Evolutionary conservation across 371 early-diverging fungal species (phyloP), one percentile per base, ranked within the genome.

Genomic region (Mortierella sp.): DNA sequence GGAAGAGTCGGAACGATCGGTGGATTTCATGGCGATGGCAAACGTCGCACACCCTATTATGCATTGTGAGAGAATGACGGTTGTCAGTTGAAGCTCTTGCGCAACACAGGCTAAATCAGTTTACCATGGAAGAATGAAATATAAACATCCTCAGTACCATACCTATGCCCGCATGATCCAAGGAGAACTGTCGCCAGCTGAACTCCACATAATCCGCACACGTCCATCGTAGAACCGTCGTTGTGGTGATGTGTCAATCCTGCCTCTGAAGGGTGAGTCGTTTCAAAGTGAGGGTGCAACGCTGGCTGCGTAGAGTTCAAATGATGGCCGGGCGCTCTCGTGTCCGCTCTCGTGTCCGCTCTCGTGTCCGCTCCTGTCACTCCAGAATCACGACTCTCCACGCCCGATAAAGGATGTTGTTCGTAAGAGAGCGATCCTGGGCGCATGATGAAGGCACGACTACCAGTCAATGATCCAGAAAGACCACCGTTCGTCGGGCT

Each of bases 1-100:
- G 79, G 55, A 73, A 67, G 8, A 79, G 70, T n/a, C 73, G 45
- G 55, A 76, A 10, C 6, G 79, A 68, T 10, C 73, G 79, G 34
- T 83, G 76, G 24, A 64, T 83, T 63, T 83, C 84, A 24, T 83
- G 75, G 29, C 66, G 68, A 43, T 83, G 71, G 45, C 84, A 83
- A 5, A 66, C 71, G 24, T 71, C 58, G 71, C 84, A 83, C 6
- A 83, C 50, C 31, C 84, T 77, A 52, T 3, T 24, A 39, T n/a
- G 43, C 14, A 58, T 2, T 61, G 39, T 61, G n/a, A 67, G 45
- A 10, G 26, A 55, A 10, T 0, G 24, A 10, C 22, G 19, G 10
- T 16, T 40, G 31, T 47, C 19, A 63, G 50, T 48, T 10, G 22
- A 52, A 19, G 24, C 5, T 22, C 14, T 43, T n/a, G n/a, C n/a